phyloP scores from a whole-genome alignment of 2,329 filamentous ascomycete species.

The Ceratocystis harringtonii region DNA sequence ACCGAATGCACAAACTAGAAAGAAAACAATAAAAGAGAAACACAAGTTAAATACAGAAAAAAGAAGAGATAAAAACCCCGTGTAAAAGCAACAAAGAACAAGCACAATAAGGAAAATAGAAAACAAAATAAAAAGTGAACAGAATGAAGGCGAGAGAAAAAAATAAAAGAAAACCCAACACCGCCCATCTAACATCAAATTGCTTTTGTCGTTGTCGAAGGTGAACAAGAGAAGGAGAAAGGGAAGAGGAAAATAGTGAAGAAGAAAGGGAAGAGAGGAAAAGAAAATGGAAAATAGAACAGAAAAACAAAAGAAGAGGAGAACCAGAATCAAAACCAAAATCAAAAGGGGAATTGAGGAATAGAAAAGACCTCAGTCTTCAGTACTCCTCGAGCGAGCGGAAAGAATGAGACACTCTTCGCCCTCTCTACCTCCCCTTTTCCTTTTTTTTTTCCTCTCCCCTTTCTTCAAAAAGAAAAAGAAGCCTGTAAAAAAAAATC shows the following conservation, averaged over 20 bases:
- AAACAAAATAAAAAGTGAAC: constrained; percentile 23
- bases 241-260: not conserved
- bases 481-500: not conserved
- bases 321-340: not conserved
- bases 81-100: constrained; percentile 6
- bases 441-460: not conserved
- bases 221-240: not conserved
- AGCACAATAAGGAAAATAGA: constrained; percentile 19
- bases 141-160: constrained; percentile 20
- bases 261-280: not conserved
- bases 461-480: not conserved
- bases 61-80: constrained; percentile 23
- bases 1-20: constrained; percentile 6
- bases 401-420: not conserved
- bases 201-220: constrained; percentile 6
- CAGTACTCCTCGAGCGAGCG: not conserved
- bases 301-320: not conserved
- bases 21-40: not conserved
- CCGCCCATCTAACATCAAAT: constrained; percentile 14
- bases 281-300: not conserved
- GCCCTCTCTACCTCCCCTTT: too few species aligned
- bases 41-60: constrained; percentile 18
- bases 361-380: not conserved
- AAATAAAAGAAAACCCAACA: constrained; percentile 12
- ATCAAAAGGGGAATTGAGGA: not conserved